Evolutionary conservation across 768 basidiomycete species (phyloP), one percentile per base, ranked within the genome.

Genomic region (Tylopilus intermedius): DNA sequence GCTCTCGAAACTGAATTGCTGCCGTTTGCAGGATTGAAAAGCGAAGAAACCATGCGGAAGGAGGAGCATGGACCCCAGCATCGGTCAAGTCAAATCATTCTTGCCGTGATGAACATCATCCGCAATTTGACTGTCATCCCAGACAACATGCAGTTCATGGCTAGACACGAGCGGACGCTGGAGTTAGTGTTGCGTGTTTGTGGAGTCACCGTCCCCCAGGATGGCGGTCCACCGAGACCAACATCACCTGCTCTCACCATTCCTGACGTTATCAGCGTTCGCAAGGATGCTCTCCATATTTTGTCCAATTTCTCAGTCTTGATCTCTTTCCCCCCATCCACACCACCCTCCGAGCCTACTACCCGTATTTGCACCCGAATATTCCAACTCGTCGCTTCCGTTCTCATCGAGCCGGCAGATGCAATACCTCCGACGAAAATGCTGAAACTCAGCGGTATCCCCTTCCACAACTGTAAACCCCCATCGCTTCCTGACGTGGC

Each of bases 121-220:
- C 88, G 92, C 43, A 96, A 95, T 71, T 76, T 96, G 59, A 82
- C 89, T n/a, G 73, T 83, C 55, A 74, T 85, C 52, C 71, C 70
- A 7, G 87, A 94, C 57, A 95, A 95, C 61, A 67, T 77, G 55
- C 73, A 74, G 41, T 82, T 80, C 61, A 74, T 95, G 61, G 79
- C 84, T 1, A 77, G 73, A 38, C 83, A 90, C 53, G 77, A 79
- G 6, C 76, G 83, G 46, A 67, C 89, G 11, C 67, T 91, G 33
- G 79, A 83, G 59, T 61, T 89, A 26, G 61, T 94, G 45, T 74
- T 93, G 26, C 84, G 86, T 9, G 57, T 91, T n/a, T 86, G 84
- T 63, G 71, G 73, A 45, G 68, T 86, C n/a, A 70, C 71, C 33
- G 59, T 61, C 13, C 56, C 68, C 32, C 39, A 63, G 61, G 56